Evolutionary conservation across 2,329 filamentous ascomycete genomes (phyloP), one percentile per base, ranked within the genome.

Genomic region (Hypomyces rosellus): DNA sequence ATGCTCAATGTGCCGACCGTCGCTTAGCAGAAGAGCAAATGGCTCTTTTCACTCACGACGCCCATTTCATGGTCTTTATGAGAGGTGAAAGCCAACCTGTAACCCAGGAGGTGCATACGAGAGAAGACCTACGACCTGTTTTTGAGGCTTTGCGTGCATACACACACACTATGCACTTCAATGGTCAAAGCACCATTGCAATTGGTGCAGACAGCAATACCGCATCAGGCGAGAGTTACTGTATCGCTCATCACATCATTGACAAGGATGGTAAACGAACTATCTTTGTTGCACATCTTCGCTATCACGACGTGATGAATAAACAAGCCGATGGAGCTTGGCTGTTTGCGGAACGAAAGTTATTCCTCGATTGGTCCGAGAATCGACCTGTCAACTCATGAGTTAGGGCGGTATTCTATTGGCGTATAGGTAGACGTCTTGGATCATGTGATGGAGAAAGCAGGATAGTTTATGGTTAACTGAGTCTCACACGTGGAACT

Each of bases 1-100:
- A 50, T 42, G 43, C 48, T 16, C 48, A 46, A 8, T 50, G 48
- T 33, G 48, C 48, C 13, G 48, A 50, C 12, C 48, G 44, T 38
- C 38, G 48, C 18, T 13, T 50, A 16, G n/a, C 37, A 42, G 48
- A 50, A 6, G 43, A 50, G 37, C 48, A 50, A 46, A 40, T 46
- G 42, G 44, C 48, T 8, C 48, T 50, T 33, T 50, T 50, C 33
- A 37, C 44, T 8, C 25, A 40, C 2, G 8, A 50, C 3, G 39
- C 37, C 4, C 18, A 42, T 18, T 50, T 50, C 15, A 6, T 30
- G 25, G 44, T 50, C 14, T 46, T 40, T 15, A 50, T 46, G 48
- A 25, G 46, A 37, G 48, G 48, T 6, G 30, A 50, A n/a, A 37
- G 43, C 14, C 22, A 42, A 14, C 22, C 37, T 16, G 34, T 44